These are phyloP conservation scores for Thraustotheca clavata DNA, from an alignment of 352 stramenopile genomes.

Conservation along the genomic window DNA sequence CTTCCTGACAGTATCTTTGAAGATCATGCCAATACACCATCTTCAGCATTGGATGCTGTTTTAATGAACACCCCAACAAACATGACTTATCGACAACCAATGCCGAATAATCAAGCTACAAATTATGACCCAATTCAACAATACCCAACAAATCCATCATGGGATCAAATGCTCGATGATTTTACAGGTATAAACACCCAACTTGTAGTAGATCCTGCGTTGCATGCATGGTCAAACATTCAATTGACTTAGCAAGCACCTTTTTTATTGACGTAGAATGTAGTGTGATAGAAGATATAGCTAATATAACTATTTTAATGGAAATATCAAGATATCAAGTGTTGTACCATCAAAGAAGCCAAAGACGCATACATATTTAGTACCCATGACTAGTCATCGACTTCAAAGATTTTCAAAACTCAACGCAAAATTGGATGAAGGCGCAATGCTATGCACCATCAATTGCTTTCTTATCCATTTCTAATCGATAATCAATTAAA, in stretches of 20 bases:
- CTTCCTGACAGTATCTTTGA: constrained; percentile 6
- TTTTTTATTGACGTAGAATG: neutral
- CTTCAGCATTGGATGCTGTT: constrained; percentile 2
- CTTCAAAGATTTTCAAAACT: too few species aligned
- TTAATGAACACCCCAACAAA: constrained; percentile 20
- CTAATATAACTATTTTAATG: constrained; percentile 18
- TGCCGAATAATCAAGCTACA: constrained; percentile 1
- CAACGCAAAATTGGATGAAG: too few species aligned
- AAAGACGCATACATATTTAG: too few species aligned
- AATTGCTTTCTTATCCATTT: too few species aligned
- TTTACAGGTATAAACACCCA: constrained; percentile 42
- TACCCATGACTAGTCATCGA: too few species aligned
- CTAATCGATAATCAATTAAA: too few species aligned
- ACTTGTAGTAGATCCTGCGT: constrained; percentile 34
- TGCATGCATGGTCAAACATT: constrained; percentile 66
- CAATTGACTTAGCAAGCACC: constrained; percentile 43
- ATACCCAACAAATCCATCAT: constrained; percentile 25
- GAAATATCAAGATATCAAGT: neutral
- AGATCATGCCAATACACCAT: neutral
- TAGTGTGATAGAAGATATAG: constrained; percentile 6
- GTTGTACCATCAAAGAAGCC: too few species aligned
- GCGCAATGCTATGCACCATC: too few species aligned
- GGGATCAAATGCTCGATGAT: constrained; percentile 70
- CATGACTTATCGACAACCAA: constrained; percentile 4
- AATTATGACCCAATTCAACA: constrained; percentile 16